A percentile compares a stretch with the other conserved stretches of the same genome.
phyloP scores from a whole-genome alignment of 2,329 filamentous ascomycete genomes.

The Xylariaceae sp. region DNA sequence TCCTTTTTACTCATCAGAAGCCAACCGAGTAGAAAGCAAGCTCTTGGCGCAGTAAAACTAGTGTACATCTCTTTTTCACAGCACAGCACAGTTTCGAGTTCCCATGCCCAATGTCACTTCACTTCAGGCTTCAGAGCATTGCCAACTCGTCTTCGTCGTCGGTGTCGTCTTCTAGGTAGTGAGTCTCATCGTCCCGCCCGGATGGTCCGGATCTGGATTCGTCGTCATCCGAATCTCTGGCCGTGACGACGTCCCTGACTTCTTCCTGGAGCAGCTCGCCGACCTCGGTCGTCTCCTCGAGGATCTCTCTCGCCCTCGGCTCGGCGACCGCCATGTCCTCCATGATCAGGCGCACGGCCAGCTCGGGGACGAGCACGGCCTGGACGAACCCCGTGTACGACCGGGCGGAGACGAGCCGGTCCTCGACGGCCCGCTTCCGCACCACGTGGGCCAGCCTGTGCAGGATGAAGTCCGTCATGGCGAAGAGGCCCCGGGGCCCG shows the following conservation, averaged over 20 bases:
- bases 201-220: background rate
- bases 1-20: too few species aligned
- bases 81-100: too few species aligned
- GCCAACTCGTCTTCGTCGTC: background rate
- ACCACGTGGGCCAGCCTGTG: slow-evolving; percentile 53
- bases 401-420: slow-evolving; percentile 60
- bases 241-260: slow-evolving; percentile 46
- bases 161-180: background rate
- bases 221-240: slow-evolving; percentile 24
- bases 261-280: slow-evolving; percentile 66
- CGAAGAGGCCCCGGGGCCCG: slow-evolving; percentile 64
- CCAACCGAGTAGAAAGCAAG: too few species aligned
- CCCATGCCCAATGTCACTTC: too few species aligned
- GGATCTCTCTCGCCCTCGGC: slow-evolving; percentile 45
- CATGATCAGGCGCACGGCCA: slow-evolving; percentile 49
- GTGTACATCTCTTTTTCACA: too few species aligned
- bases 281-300: slow-evolving; percentile 61
- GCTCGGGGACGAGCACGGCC: slow-evolving; percentile 70
- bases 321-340: slow-evolving; percentile 47
- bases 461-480: slow-evolving; percentile 67
- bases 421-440: slow-evolving; percentile 56
- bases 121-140: background rate
- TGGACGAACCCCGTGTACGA: slow-evolving; percentile 67
- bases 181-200: background rate
- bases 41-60: too few species aligned